A percentile compares a stretch with the other conserved stretches of the same genome.
These are phyloP conservation scores for Lactarius pseudohatsudake DNA, from an alignment of 768 basidiomycete genomes.

Conservation along the genomic window DNA sequence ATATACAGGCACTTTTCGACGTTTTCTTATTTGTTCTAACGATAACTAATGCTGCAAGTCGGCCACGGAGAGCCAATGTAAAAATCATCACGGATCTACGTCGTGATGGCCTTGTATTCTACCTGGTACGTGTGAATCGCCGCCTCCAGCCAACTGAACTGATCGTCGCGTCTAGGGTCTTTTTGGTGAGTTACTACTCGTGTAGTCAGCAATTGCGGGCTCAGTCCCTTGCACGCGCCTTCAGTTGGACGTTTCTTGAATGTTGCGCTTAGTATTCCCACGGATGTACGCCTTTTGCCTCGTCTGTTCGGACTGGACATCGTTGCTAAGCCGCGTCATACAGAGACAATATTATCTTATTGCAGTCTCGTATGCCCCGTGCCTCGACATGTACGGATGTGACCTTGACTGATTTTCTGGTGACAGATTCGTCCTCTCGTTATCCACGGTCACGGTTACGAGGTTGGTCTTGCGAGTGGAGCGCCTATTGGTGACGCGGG, in stretches of 20 bases:
- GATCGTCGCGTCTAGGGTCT: conserved; percentile 9
- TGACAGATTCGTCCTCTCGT: conserved; percentile 19
- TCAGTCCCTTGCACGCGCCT: background rate
- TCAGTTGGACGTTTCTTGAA: conserved; percentile 25
- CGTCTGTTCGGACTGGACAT: background rate
- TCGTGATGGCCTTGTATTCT: conserved; percentile 40
- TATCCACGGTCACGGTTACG: conserved; percentile 16
- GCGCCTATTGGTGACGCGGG: conserved; percentile 12
- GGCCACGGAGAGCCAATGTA: conserved; percentile 37
- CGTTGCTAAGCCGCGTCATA: background rate
- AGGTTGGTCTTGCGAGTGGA: conserved; percentile 25
- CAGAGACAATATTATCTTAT: conserved; percentile 21
- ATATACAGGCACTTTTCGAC: conserved; percentile 39
- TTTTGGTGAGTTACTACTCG: conserved; percentile 8
- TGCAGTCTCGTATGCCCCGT: conserved; percentile 18
- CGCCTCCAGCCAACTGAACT: background rate
- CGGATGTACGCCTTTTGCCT: conserved; percentile 3
- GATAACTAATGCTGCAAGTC: conserved; percentile 39
- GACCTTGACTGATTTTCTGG: background rate
- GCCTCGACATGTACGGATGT: background rate
- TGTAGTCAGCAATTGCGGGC: background rate
- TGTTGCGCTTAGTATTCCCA: conserved; percentile 21
- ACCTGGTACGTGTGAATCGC: conserved; percentile 34
- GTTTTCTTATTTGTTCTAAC: conserved; percentile 38
- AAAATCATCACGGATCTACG: conserved; percentile 38